phyloP scores from a whole-genome alignment of 164 flowering plant genomes.

The Sedum album region DNA sequence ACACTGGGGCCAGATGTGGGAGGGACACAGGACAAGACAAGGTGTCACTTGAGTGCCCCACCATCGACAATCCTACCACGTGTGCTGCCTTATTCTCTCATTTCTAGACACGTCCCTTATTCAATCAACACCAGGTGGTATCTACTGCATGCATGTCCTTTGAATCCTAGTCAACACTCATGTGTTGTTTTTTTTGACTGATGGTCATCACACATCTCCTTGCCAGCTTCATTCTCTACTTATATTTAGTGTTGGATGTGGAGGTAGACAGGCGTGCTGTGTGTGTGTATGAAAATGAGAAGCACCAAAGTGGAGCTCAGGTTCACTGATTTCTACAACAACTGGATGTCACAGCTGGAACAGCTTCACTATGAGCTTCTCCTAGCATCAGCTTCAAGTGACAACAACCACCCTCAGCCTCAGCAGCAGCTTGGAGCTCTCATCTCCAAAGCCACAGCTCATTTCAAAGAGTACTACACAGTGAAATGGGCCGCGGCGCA shows the following conservation, averaged over 20 bases:
- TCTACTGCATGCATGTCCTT: not conserved
- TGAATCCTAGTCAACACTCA: not conserved
- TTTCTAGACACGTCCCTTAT: not conserved
- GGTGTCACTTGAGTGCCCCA: not conserved
- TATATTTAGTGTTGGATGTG: not conserved
- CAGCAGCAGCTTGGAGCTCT: not conserved
- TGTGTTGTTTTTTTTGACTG: no score
- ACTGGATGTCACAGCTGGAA: not conserved
- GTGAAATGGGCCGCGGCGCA: not conserved
- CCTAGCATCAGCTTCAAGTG: not conserved
- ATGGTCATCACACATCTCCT: no score
- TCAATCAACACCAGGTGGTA: not conserved
- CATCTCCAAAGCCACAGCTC: not conserved
- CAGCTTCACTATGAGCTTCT: not conserved
- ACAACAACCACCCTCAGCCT: no score
- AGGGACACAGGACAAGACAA: not conserved
- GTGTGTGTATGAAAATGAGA: not conserved
- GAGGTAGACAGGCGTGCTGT: not conserved
- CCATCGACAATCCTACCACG: not conserved
- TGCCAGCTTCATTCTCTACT: not conserved
- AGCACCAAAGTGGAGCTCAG: not conserved
- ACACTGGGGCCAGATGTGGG: constrained; percentile 1
- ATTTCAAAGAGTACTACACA: constrained; percentile 1
- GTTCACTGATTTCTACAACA: not conserved
- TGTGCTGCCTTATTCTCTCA: not conserved